A percentile compares a stretch with the other conserved stretches of the same genome.
These are phyloP conservation scores for Pseudoturritis turrita DNA, from an alignment of 345 rosid species.

Conservation along the genomic window DNA sequence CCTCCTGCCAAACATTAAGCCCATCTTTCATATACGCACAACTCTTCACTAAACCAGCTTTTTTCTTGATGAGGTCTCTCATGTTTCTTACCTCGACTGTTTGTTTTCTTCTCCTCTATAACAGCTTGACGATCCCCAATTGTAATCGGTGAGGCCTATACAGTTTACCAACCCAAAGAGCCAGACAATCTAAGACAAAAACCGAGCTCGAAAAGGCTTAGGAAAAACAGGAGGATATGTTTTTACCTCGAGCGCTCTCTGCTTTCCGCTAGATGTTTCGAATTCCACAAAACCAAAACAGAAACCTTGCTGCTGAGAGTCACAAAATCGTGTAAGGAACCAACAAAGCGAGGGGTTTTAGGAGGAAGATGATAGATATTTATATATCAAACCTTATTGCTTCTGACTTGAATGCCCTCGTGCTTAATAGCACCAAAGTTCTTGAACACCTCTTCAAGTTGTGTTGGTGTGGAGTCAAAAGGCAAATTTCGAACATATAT, in stretches of 20 bases:
- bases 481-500: slow-evolving; percentile 61
- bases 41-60: slow-evolving; percentile 5
- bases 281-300: slow-evolving; percentile 82
- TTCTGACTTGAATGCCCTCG: slow-evolving; percentile 69
- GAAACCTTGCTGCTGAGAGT: slow-evolving; percentile 55
- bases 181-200: not conserved
- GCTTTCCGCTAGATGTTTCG: slow-evolving; percentile 47
- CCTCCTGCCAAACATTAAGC: slow-evolving; percentile 19
- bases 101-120: slow-evolving; percentile 70
- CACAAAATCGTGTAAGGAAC: slow-evolving; percentile 8
- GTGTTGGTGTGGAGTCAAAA: slow-evolving; percentile 38
- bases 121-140: slow-evolving; percentile 56
- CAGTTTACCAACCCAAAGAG: not conserved
- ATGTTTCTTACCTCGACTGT: slow-evolving; percentile 50
- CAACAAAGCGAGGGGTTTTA: not conserved
- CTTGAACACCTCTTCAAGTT: slow-evolving; percentile 59
- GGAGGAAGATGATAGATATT: not conserved
- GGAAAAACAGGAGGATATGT: not conserved
- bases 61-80: slow-evolving; percentile 23
- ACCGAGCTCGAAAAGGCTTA: not conserved
- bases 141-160: slow-evolving; percentile 72
- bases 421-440: slow-evolving; percentile 69
- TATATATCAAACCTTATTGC: slow-evolving; percentile 50
- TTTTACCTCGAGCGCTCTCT: slow-evolving; percentile 56
- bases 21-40: not conserved